phyloP scores from a whole-genome alignment of 2,329 filamentous ascomycete species.

The Zymoseptoria ardabiliae region DNA sequence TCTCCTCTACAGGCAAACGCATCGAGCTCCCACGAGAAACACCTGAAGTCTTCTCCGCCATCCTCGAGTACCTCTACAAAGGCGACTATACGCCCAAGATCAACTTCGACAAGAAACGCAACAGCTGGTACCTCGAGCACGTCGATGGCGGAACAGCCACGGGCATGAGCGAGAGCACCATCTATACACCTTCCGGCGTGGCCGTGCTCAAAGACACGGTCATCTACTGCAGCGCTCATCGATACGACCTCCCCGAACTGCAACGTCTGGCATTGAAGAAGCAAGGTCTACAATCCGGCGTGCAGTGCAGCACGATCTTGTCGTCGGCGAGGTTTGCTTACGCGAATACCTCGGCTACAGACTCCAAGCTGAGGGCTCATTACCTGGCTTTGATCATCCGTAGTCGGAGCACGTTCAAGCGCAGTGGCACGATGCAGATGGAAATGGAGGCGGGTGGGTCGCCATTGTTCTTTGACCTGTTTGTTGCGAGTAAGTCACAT shows the following conservation, averaged over 20 bases:
- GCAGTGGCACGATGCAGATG: slow-evolving; percentile 89
- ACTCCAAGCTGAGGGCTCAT: slow-evolving; percentile 84
- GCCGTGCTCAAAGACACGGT: slow-evolving; percentile 80
- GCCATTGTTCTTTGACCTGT: slow-evolving; percentile 79
- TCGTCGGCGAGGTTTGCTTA: slow-evolving; percentile 86
- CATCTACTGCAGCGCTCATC: slow-evolving; percentile 81
- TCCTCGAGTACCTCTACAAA: slow-evolving; percentile 89
- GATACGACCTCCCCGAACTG: slow-evolving; percentile 74
- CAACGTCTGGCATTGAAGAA: slow-evolving; percentile 81
- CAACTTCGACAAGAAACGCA: slow-evolving; percentile 70
- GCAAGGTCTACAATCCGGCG: slow-evolving; percentile 78
- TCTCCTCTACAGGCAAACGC: slow-evolving; percentile 56
- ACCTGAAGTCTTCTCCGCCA: slow-evolving; percentile 81
- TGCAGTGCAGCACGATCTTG: slow-evolving; percentile 78
- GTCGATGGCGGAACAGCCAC: slow-evolving; percentile 39
- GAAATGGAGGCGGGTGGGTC: slow-evolving; percentile 87
- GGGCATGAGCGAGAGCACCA: slow-evolving; percentile 52
- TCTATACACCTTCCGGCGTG: slow-evolving; percentile 59
- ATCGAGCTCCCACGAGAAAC: slow-evolving; percentile 78
- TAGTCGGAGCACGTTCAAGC: slow-evolving; percentile 79
- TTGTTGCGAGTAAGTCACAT: slow-evolving; percentile 57
- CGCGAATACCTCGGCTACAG: slow-evolving; percentile 76
- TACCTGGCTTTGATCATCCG: slow-evolving; percentile 90
- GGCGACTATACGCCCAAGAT: slow-evolving; percentile 85
- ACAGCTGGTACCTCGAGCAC: slow-evolving; percentile 76